Conservation (phyloP, 2,329 filamentous ascomycete species). For the Aureobasidium melanogenum region DNA sequence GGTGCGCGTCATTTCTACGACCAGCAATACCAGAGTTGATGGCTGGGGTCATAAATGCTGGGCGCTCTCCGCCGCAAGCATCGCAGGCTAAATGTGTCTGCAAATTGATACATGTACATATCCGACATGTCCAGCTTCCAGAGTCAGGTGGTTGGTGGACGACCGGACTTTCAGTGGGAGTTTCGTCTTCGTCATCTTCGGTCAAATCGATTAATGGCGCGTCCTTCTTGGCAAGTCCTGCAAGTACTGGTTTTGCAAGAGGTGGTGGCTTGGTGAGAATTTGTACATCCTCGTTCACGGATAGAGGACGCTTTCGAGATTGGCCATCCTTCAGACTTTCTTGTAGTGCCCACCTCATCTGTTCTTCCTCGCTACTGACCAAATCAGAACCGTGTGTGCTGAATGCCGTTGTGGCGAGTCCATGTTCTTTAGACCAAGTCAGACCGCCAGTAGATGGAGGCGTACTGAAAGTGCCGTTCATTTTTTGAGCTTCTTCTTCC, state of each 20-base stretch:
- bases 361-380: constrained; percentile 26
- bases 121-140: constrained; percentile 45
- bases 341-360: constrained; percentile 28
- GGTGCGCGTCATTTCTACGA: constrained; percentile 18
- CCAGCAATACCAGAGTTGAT: not conserved
- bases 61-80: constrained; percentile 49
- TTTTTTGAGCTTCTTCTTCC: constrained; percentile 54
- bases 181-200: not conserved
- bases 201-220: constrained; percentile 1
- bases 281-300: not conserved
- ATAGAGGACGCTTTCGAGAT: constrained; percentile 3
- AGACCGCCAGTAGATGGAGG: constrained; percentile 43
- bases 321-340: constrained; percentile 20
- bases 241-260: not conserved
- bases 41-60: constrained; percentile 25
- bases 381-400: not conserved
- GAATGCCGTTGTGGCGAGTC: constrained; percentile 21
- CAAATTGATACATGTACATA: constrained; percentile 55
- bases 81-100: constrained; percentile 52
- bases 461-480: constrained; percentile 47
- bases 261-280: not conserved
- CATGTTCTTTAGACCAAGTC: constrained; percentile 28
- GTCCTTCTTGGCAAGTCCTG: not conserved
- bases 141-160: not conserved
- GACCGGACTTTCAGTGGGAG: no score